Conservation (phyloP, 192 early-diverging fungal species). For the Globomyces pollinis-pini region DNA sequence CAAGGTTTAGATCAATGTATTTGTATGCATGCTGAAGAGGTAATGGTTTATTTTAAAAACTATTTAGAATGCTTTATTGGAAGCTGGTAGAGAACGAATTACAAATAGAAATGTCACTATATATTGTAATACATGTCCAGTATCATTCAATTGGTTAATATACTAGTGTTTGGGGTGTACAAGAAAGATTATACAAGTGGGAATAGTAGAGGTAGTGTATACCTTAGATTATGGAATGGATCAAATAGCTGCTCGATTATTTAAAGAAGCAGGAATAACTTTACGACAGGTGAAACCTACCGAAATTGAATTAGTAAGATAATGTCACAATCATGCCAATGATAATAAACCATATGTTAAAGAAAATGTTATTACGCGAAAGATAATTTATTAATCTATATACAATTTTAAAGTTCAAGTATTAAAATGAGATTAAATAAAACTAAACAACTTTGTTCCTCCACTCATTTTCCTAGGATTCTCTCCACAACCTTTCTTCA, state of each 20-base stretch:
- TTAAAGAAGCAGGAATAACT: conserved; percentile 73
- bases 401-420: neutral
- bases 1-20: conserved; percentile 76
- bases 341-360: neutral
- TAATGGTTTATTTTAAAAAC: conserved; percentile 4
- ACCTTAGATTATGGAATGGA: conserved; percentile 93
- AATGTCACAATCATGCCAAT: neutral
- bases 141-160: conserved; percentile 18
- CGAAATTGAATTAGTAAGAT: neutral
- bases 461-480: neutral
- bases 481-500: neutral
- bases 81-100: conserved; percentile 91
- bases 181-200: conserved; percentile 93
- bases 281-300: conserved; percentile 39
- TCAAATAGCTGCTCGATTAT: conserved; percentile 68
- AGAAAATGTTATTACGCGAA: neutral
- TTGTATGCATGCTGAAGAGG: conserved; percentile 97
- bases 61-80: conserved; percentile 86
- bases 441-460: conserved; percentile 11
- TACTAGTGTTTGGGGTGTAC: conserved; percentile 72
- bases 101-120: conserved; percentile 52
- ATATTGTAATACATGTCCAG: conserved; percentile 90
- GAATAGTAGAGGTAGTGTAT: conserved; percentile 89
- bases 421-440: conserved; percentile 19
- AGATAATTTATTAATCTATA: neutral